Conservation (phyloP, 768 basidiomycete species). For the Floccularia luteovirens region DNA sequence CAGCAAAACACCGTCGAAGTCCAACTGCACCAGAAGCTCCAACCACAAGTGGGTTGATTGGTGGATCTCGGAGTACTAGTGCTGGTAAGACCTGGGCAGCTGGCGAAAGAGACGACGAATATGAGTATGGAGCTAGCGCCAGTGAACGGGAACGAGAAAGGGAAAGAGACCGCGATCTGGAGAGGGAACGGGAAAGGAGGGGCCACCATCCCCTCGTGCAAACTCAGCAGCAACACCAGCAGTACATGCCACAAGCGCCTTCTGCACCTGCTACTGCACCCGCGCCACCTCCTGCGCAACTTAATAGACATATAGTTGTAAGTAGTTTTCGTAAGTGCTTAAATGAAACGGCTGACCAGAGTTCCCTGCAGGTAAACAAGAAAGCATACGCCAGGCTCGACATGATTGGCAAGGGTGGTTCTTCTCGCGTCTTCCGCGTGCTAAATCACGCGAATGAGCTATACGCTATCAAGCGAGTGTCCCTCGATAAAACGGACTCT, state of each 20-base stretch:
- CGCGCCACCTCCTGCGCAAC: constrained; percentile 18
- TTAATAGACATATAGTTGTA: constrained; percentile 36
- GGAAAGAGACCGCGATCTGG: constrained; percentile 18
- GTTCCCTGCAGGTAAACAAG: constrained; percentile 57
- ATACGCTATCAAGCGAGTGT: constrained; percentile 89
- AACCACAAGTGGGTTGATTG: constrained; percentile 30
- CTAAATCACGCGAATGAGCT: constrained; percentile 69
- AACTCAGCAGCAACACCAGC: constrained; percentile 20
- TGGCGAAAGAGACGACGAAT: constrained; percentile 31
- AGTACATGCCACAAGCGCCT: constrained; percentile 20
- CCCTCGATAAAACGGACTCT: constrained; percentile 80
- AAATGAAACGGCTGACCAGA: neutral
- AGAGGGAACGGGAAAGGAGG: constrained; percentile 19
- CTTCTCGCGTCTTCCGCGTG: constrained; percentile 93
- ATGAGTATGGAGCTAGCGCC: constrained; percentile 23
- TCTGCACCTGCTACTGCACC: constrained; percentile 27
- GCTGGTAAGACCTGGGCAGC: constrained; percentile 36
- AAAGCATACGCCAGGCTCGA: constrained; percentile 79
- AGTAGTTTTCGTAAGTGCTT: constrained; percentile 10
- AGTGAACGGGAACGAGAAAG: constrained; percentile 26
- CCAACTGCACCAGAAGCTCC: constrained; percentile 61
- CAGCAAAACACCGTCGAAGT: constrained; percentile 51
- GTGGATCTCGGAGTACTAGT: constrained; percentile 12
- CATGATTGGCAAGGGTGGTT: constrained; percentile 88
- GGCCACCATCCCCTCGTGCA: too few species aligned